Evolutionary conservation across 208 protist species (phyloP).

Genomic region (Wallacemonas rigidus): DNA sequence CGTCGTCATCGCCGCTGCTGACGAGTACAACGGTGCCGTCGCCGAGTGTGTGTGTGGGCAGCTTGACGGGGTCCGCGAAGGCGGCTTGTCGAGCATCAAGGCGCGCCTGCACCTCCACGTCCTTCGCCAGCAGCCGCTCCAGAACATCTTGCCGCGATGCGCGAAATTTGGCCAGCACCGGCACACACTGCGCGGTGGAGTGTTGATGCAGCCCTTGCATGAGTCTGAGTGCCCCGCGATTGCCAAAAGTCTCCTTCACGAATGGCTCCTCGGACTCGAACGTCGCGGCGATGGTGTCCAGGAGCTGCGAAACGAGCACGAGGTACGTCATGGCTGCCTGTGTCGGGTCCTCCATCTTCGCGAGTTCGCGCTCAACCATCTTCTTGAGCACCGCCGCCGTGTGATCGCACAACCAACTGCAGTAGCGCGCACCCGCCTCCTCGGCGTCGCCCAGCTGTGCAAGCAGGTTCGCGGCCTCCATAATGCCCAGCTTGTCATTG

Average conservation of each 20-base stretch:
- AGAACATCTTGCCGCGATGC: constrained; percentile 59
- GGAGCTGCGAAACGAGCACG: constrained; percentile 70
- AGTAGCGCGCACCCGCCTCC: constrained; percentile 54
- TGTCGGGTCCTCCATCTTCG: constrained; percentile 69
- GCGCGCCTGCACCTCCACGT: constrained; percentile 2
- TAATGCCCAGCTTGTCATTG: constrained; percentile 78
- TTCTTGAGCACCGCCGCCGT: constrained; percentile 57
- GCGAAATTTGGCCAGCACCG: constrained; percentile 74
- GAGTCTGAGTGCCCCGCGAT: constrained; percentile 49
- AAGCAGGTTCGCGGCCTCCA: constrained; percentile 53
- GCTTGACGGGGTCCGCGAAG: background rate
- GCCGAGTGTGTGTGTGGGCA: background rate
- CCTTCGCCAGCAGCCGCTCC: constrained; percentile 28
- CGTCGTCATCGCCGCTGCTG: constrained; percentile 16
- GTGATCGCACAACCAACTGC: constrained; percentile 66
- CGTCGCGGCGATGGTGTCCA: constrained; percentile 77
- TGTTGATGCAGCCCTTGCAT: constrained; percentile 64
- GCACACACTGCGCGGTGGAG: constrained; percentile 75
- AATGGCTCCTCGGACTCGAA: constrained; percentile 82
- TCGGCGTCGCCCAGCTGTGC: constrained; percentile 45
- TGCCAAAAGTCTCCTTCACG: constrained; percentile 56
- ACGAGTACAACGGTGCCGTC: constrained; percentile 1
- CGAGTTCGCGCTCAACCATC: constrained; percentile 70
- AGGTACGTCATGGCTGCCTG: constrained; percentile 73
- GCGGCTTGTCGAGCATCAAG: constrained; percentile 4